Conservation (phyloP, 352 stramenopile species). For the Pythium scleroteichum region DNA sequence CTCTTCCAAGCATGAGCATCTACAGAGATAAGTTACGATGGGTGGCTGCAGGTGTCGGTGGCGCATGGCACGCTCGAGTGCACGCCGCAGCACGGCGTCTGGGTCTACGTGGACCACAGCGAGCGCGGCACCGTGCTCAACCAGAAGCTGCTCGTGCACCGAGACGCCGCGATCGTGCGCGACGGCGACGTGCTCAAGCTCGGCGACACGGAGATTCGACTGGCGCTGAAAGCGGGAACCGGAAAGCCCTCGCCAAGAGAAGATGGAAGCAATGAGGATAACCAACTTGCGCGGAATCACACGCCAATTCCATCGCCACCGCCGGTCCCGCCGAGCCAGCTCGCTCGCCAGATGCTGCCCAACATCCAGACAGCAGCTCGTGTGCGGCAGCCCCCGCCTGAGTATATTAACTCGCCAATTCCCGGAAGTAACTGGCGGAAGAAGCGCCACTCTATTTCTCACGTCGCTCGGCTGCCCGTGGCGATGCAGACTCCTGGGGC, state of each 20-base stretch:
- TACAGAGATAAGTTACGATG: no score
- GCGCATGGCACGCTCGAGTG: constrained; percentile 29
- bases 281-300: neutral
- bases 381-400: constrained; percentile 31
- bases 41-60: constrained; percentile 16
- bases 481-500: constrained; percentile 20
- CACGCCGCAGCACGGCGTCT: constrained; percentile 44
- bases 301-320: constrained; percentile 3
- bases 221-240: constrained; percentile 10
- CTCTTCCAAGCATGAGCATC: no score
- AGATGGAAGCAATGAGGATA: constrained; percentile 19
- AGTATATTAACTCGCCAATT: constrained; percentile 64
- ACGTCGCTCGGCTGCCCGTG: constrained; percentile 27
- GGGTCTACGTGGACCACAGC: constrained; percentile 84
- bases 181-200: constrained; percentile 58
- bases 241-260: neutral
- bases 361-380: constrained; percentile 12
- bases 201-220: constrained; percentile 51
- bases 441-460: constrained; percentile 57
- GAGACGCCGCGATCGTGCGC: constrained; percentile 52
- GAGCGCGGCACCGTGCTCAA: constrained; percentile 48
- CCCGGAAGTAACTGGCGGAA: constrained; percentile 42
- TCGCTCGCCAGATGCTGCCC: constrained; percentile 14
- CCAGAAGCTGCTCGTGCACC: constrained; percentile 37
- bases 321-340: constrained; percentile 3